Conservation (phyloP, 192 early-diverging fungal species). For the Gonapodya prolifera region DNA sequence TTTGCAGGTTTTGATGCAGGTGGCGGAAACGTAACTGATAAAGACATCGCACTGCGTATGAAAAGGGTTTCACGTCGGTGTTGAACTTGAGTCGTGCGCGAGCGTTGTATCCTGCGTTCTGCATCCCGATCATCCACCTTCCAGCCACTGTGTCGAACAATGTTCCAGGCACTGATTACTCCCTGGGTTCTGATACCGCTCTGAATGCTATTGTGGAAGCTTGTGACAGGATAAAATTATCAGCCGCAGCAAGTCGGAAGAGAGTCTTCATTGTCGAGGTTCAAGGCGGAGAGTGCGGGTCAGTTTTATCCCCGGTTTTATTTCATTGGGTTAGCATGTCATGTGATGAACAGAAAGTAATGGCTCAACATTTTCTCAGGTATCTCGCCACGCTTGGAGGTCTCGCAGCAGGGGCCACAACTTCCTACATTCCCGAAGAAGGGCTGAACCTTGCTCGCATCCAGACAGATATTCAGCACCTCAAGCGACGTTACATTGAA, state of each 20-base stretch:
- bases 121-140: slow-evolving; percentile 83
- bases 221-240: slow-evolving; percentile 85
- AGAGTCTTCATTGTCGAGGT: slow-evolving; percentile 96
- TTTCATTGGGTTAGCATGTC: too few species aligned
- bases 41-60: neutral
- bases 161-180: slow-evolving; percentile 92
- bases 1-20: too few species aligned
- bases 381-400: slow-evolving; percentile 78
- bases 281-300: slow-evolving; percentile 91
- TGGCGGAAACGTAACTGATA: too few species aligned
- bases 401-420: slow-evolving; percentile 74
- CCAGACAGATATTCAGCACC: slow-evolving; percentile 73
- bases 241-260: slow-evolving; percentile 76
- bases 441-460: slow-evolving; percentile 64
- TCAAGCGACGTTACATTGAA: slow-evolving; percentile 60
- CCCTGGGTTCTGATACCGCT: slow-evolving; percentile 87
- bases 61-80: slow-evolving; percentile 62
- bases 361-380: too few species aligned
- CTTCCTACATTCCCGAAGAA: slow-evolving; percentile 88
- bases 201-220: slow-evolving; percentile 84
- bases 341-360: slow-evolving; percentile 3
- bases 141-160: slow-evolving; percentile 97
- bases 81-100: slow-evolving; percentile 57
- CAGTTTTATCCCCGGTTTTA: too few species aligned
- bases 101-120: slow-evolving; percentile 75